Conservation (phyloP, 2,329 filamentous ascomycete genomes). For the Ophiocordyceps camponoti-leonardi region DNA sequence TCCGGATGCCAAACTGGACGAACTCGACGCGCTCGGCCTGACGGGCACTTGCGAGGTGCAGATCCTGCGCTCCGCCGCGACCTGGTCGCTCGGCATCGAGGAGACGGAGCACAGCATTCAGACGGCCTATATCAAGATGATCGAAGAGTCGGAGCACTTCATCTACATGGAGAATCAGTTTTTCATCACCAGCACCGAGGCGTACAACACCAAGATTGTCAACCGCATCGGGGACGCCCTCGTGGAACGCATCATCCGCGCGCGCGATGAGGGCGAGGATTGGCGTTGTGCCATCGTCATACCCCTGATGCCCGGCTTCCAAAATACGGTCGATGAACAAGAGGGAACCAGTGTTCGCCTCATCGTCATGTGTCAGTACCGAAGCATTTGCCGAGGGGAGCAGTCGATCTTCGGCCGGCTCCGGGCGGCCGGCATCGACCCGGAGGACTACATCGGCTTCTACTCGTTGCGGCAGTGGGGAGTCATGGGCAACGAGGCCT, state of each 20-base stretch:
- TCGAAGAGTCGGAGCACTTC: constrained; percentile 88
- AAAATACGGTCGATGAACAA: constrained; percentile 86
- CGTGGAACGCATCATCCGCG: constrained; percentile 77
- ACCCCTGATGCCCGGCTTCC: constrained; percentile 94
- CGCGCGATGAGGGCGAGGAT: constrained; percentile 65
- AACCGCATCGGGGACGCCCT: constrained; percentile 91
- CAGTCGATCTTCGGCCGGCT: constrained; percentile 82
- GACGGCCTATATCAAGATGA: constrained; percentile 87
- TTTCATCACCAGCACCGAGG: constrained; percentile 85
- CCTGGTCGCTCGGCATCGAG: constrained; percentile 84
- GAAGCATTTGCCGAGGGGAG: constrained; percentile 86
- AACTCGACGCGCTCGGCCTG: constrained; percentile 74
- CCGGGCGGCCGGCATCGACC: constrained; percentile 64
- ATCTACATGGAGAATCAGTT: constrained; percentile 99
- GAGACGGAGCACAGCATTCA: constrained; percentile 88
- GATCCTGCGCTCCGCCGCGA: constrained; percentile 74
- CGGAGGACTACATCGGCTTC: constrained; percentile 90
- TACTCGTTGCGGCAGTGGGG: constrained; percentile 89
- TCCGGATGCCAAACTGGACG: constrained; percentile 73
- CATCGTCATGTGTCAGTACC: constrained; percentile 94
- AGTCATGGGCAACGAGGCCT: constrained; percentile 64
- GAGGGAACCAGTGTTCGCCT: constrained; percentile 87
- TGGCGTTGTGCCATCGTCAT: constrained; percentile 87
- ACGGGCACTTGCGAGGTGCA: constrained; percentile 94
- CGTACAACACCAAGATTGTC: constrained; percentile 70